Base-by-base conservation (phyloP, 805 yeast species). In the Trichomonascus vanleenenianus region DNA sequence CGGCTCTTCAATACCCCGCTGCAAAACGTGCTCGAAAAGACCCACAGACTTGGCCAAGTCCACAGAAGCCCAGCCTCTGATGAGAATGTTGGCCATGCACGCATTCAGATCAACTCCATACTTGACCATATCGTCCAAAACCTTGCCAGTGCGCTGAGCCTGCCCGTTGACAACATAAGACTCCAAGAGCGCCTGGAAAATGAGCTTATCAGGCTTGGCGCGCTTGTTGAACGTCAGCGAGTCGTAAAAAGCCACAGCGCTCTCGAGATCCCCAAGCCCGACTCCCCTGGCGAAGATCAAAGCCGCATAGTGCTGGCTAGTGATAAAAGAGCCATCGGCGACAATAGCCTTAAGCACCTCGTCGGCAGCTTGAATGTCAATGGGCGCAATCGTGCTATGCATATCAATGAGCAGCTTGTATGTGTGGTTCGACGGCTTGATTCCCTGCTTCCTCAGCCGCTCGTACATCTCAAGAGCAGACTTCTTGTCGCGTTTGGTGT, bases 101-200 rank as follows among this genome's bases (percentile, higher is more conserved):
- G 63, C 61, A 22, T 57, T 58, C 25, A 61, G 45, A 2, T 52
- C 52, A 8, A 68, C 62, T 4, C 55, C 56, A 46, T 57, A 59
- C 25, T 50, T 50, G 30, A 51, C 48, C 69, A 66, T 65, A 19
- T 61, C 65, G 14, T 58, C 51, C 22, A 62, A 46, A 3, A 66
- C 65, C n/a, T 42, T 40, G 14, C 51, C 52, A 1, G 66, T 55
- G 27, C 60, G 64, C 2, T 50, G 40, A n/a, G 58, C 55, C 32
- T 47, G 43, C 10, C 57, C 61, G 46, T 65, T 67, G 27, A 56
- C 60, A 12, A 65, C 63, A 45, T 64, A 68, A 2, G 67, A 59
- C 49, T 67, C 71, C 27, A 68, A 47, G 39, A 68, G 46, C 0
- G 73, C 68, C 48, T 63, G 64, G 56, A 67, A 68, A 36, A 70